Conservation (phyloP, 805 yeast genomes). For the Kuraishia borneana region DNA sequence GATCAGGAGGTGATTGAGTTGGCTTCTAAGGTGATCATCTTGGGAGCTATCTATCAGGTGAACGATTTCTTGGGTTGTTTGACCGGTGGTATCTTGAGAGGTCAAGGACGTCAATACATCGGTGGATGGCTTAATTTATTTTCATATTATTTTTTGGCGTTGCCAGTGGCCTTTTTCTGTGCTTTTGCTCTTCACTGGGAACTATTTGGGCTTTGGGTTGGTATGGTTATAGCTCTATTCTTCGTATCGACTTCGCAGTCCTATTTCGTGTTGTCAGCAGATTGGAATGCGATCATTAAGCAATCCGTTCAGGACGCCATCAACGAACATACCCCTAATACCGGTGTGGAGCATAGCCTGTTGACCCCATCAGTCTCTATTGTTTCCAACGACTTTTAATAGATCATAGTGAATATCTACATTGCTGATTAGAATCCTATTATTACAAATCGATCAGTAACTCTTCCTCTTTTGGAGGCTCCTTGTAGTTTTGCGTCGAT, state of each 20-base stretch:
- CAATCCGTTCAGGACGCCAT: slow-evolving; percentile 30
- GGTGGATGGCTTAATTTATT: slow-evolving; percentile 43
- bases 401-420: neutral
- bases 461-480: slow-evolving; percentile 1
- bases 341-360: neutral
- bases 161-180: slow-evolving; percentile 55
- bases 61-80: slow-evolving; percentile 38
- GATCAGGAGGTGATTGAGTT: slow-evolving; percentile 16
- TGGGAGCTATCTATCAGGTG: slow-evolving; percentile 27
- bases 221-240: slow-evolving; percentile 19
- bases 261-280: slow-evolving; percentile 25
- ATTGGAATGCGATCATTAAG: slow-evolving; percentile 30
- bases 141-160: slow-evolving; percentile 61
- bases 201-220: slow-evolving; percentile 23
- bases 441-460: neutral
- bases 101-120: slow-evolving; percentile 47
- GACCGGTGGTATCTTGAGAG: slow-evolving; percentile 44
- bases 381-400: neutral
- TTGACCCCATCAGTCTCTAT: slow-evolving; percentile 1
- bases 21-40: slow-evolving; percentile 15
- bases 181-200: slow-evolving; percentile 36
- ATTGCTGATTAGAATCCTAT: neutral
- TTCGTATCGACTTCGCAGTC: slow-evolving; percentile 20
- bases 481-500: too few species aligned
- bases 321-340: slow-evolving; percentile 1